These are phyloP conservation scores for Phytophthora tentaculata DNA, from an alignment of 352 stramenopile genomes.

Conservation along the genomic window DNA sequence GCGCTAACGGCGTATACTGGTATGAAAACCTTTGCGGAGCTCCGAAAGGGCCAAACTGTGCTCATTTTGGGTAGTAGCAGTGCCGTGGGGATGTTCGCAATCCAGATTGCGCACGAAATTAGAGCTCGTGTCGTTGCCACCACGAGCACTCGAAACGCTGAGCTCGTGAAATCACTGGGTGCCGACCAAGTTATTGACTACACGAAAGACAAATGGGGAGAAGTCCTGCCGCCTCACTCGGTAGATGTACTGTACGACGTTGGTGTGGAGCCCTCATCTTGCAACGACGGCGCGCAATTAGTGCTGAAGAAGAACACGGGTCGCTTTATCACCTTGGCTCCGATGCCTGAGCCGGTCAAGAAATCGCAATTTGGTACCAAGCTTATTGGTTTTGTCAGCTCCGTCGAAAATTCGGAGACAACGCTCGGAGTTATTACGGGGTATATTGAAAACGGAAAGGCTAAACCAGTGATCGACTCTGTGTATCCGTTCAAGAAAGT, in stretches of 20 bases:
- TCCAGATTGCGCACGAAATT: conserved; percentile 5
- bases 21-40: not conserved
- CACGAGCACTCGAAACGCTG: conserved; percentile 11
- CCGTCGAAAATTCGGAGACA: not conserved
- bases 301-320: conserved; percentile 33
- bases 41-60: not conserved
- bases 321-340: conserved; percentile 26
- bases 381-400: not conserved
- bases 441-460: not conserved
- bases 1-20: conserved; percentile 35
- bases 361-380: not conserved
- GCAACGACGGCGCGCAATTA: conserved; percentile 35
- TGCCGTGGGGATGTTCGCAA: conserved; percentile 18
- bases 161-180: conserved; percentile 50
- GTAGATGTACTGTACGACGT: conserved; percentile 34
- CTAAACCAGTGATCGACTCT: not conserved
- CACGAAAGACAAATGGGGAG: conserved; percentile 40
- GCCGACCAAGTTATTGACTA: conserved; percentile 66
- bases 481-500: not conserved
- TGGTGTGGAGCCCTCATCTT: conserved; percentile 23
- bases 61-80: conserved; percentile 14
- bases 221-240: conserved; percentile 35
- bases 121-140: not conserved
- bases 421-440: not conserved
- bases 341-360: conserved; percentile 9